Conservation (phyloP, 192 early-diverging fungal species). For the Coemansia reversa region DNA sequence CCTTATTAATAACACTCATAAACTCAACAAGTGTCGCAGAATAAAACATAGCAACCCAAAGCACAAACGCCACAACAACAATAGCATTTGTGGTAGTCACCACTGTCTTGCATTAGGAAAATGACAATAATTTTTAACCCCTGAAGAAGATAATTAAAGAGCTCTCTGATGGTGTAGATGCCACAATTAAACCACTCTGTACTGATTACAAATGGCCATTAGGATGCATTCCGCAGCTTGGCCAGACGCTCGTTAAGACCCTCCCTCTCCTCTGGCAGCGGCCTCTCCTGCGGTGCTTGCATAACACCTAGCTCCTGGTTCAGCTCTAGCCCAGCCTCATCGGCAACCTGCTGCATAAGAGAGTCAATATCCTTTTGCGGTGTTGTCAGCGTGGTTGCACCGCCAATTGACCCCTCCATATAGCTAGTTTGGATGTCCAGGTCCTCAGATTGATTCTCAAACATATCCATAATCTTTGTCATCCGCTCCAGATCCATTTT, state of each 20-base stretch:
- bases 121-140: neutral
- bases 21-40: neutral
- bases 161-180: neutral
- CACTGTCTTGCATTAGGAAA: neutral
- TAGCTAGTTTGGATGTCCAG: slow-evolving; percentile 95
- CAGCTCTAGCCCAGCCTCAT: slow-evolving; percentile 91
- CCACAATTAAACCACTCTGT: slow-evolving; percentile 3
- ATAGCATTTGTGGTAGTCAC: neutral
- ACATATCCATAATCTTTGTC: slow-evolving; percentile 97
- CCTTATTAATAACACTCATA: too few species aligned
- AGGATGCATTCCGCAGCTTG: slow-evolving; percentile 59
- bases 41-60: neutral
- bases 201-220: neutral
- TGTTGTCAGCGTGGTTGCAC: slow-evolving; percentile 81
- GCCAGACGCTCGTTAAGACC: slow-evolving; percentile 64
- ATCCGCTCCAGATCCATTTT: slow-evolving; percentile 98
- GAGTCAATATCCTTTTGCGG: slow-evolving; percentile 90
- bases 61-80: neutral
- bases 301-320: slow-evolving; percentile 54
- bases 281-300: slow-evolving; percentile 54
- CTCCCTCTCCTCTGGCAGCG: slow-evolving; percentile 55
- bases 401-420: slow-evolving; percentile 93
- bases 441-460: slow-evolving; percentile 95
- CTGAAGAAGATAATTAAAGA: neutral
- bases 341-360: slow-evolving; percentile 95